Percentiles rank a stretch among this genome's conserved stretches.
Evolutionary conservation across 345 rosid species (phyloP).

Genomic region (Crucihimalaya himalaica): DNA sequence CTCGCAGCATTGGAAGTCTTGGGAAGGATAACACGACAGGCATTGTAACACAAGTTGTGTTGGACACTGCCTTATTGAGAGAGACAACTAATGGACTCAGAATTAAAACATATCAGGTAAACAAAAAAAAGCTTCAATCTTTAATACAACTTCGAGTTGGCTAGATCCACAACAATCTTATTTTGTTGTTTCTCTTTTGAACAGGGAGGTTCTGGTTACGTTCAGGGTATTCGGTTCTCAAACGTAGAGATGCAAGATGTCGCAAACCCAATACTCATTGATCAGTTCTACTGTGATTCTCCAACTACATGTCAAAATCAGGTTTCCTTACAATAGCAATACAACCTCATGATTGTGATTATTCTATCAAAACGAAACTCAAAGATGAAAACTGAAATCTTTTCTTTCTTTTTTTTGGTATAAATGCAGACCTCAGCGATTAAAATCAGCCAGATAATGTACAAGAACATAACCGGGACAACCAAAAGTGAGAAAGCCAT

Average conservation of each 20-base stretch:
- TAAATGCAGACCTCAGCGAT: slow-evolving; percentile 76
- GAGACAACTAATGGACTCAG: slow-evolving; percentile 92
- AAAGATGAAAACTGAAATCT: slow-evolving; percentile 21
- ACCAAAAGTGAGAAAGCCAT: slow-evolving; percentile 82
- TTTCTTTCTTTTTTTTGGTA: not conserved
- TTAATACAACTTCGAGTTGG: not conserved
- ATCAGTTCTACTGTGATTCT: slow-evolving; percentile 98
- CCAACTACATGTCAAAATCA: slow-evolving; percentile 77
- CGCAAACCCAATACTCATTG: slow-evolving; percentile 87
- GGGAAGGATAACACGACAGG: slow-evolving; percentile 84
- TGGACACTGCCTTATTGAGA: slow-evolving; percentile 84
- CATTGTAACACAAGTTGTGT: slow-evolving; percentile 80
- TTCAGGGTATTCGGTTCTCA: slow-evolving; percentile 72
- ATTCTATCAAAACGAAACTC: slow-evolving; percentile 1
- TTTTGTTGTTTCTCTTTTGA: not conserved
- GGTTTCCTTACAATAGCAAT: slow-evolving; percentile 43
- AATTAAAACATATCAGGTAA: slow-evolving; percentile 99
- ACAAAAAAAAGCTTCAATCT: not conserved
- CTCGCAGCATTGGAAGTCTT: slow-evolving; percentile 88
- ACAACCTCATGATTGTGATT: slow-evolving; percentile 12
- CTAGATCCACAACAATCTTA: not conserved
- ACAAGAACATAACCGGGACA: slow-evolving; percentile 82
- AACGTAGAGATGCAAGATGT: slow-evolving; percentile 87
- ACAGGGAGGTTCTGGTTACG: slow-evolving; percentile 96
- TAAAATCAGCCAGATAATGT: slow-evolving; percentile 83